phyloP scores from a whole-genome alignment of 345 rosid species.

The Alliaria petiolata region DNA sequence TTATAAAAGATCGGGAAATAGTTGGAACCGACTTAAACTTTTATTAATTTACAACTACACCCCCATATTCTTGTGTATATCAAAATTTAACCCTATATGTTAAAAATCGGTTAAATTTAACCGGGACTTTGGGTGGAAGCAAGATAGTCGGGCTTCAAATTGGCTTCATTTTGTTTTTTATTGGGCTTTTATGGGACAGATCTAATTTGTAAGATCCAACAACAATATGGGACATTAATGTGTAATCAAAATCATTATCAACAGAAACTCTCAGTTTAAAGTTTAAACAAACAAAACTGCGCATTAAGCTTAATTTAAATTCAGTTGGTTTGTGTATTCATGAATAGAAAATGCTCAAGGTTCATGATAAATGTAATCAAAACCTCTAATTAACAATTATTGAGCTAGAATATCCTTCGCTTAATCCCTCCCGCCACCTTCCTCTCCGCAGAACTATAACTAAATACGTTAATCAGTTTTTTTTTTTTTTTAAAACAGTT shows the following conservation, averaged over 20 bases:
- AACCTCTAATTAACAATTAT: slow-evolving; percentile 8
- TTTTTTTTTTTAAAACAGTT: slow-evolving; percentile 9
- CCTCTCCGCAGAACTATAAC: slow-evolving; percentile 27
- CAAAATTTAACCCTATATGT: too few relatives aligned
- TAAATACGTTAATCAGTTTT: slow-evolving; percentile 28
- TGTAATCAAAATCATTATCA: not conserved
- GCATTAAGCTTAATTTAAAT: slow-evolving; percentile 15
- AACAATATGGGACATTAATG: not conserved
- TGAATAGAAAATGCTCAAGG: not conserved
- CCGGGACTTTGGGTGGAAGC: too few relatives aligned
- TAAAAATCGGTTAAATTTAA: too few relatives aligned
- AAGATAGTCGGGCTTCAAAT: too few relatives aligned
- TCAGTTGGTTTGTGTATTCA: slow-evolving; percentile 1
- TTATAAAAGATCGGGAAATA: not conserved
- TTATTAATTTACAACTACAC: not conserved
- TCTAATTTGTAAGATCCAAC: not conserved
- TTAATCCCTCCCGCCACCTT: slow-evolving; percentile 33
- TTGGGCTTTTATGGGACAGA: not conserved
- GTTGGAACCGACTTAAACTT: not conserved
- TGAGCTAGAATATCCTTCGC: not conserved
- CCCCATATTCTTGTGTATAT: too few relatives aligned
- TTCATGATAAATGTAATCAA: not conserved
- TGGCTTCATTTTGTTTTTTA: not conserved
- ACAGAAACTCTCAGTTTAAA: not conserved
- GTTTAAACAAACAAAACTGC: slow-evolving; percentile 21